Evolutionary conservation across 208 protist species (phyloP).

Genomic region (Acanthamoeba royreba): DNA sequence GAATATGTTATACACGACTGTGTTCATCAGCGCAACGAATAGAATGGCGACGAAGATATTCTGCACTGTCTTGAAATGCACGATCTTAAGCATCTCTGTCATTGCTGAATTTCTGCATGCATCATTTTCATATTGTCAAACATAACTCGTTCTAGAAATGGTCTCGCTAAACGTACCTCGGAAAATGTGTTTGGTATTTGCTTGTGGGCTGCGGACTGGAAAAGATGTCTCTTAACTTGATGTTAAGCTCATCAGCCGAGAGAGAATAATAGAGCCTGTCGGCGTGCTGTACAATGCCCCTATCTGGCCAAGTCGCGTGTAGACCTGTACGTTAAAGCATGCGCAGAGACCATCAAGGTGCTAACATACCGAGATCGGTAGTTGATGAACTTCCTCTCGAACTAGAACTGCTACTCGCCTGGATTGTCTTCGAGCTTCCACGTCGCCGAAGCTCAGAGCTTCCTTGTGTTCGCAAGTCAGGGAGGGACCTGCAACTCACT

Average conservation of each 20-base stretch:
- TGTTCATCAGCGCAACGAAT: slow-evolving; percentile 7
- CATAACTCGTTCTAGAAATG: not conserved
- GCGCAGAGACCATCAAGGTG: no score
- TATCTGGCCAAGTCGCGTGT: not conserved
- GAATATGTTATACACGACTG: not conserved
- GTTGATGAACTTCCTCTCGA: no score
- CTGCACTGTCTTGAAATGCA: slow-evolving; percentile 36
- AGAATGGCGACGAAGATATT: slow-evolving; percentile 40
- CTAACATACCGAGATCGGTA: no score
- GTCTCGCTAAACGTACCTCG: not conserved
- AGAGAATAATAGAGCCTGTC: not conserved
- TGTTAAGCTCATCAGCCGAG: not conserved
- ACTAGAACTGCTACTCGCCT: no score
- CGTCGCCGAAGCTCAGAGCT: no score
- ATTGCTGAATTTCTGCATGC: slow-evolving; percentile 4
- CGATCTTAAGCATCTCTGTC: slow-evolving; percentile 46
- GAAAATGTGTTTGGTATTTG: slow-evolving; percentile 40
- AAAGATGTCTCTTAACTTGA: not conserved
- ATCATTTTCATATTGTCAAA: not conserved
- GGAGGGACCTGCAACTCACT: no score
- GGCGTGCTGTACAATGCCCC: not conserved
- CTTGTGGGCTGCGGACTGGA: not conserved
- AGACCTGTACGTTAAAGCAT: no score
- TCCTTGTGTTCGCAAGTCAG: no score
- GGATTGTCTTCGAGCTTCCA: no score